Conservation (phyloP, 2,329 filamentous ascomycete species). For the Verruconis gallopava region DNA sequence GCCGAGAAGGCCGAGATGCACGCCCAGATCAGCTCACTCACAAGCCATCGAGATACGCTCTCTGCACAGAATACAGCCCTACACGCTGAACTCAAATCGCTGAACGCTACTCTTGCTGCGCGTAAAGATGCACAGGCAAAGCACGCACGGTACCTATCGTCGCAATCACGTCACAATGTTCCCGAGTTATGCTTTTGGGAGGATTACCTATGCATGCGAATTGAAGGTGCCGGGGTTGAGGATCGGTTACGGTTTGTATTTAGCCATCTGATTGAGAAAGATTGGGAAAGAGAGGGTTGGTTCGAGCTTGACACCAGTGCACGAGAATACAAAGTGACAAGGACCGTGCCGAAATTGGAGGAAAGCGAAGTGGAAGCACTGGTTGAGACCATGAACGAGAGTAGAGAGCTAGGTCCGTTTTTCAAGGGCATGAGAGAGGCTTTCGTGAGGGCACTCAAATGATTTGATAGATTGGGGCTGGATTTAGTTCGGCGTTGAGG, state of each 20-base stretch:
- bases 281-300: slow-evolving; percentile 82
- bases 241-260: slow-evolving; percentile 87
- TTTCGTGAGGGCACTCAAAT: slow-evolving; percentile 48
- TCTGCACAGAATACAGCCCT: slow-evolving; percentile 42
- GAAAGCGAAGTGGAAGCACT: slow-evolving; percentile 64
- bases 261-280: slow-evolving; percentile 70
- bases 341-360: slow-evolving; percentile 72
- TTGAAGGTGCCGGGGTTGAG: slow-evolving; percentile 75
- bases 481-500: no score
- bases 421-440: slow-evolving; percentile 73
- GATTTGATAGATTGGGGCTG: no score
- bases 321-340: slow-evolving; percentile 73
- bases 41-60: slow-evolving; percentile 41
- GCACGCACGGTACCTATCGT: slow-evolving; percentile 62
- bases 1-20: slow-evolving; percentile 58
- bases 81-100: slow-evolving; percentile 45
- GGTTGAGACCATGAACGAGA: slow-evolving; percentile 70
- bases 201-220: slow-evolving; percentile 72
- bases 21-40: slow-evolving; percentile 43
- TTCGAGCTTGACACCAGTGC: slow-evolving; percentile 78
- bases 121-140: slow-evolving; percentile 58
- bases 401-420: slow-evolving; percentile 55
- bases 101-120: slow-evolving; percentile 56
- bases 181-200: slow-evolving; percentile 97
- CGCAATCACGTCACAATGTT: slow-evolving; percentile 76